These are phyloP conservation scores for Tetrapisispora arboricola DNA, from an alignment of 805 yeast species.

Conservation along the genomic window DNA sequence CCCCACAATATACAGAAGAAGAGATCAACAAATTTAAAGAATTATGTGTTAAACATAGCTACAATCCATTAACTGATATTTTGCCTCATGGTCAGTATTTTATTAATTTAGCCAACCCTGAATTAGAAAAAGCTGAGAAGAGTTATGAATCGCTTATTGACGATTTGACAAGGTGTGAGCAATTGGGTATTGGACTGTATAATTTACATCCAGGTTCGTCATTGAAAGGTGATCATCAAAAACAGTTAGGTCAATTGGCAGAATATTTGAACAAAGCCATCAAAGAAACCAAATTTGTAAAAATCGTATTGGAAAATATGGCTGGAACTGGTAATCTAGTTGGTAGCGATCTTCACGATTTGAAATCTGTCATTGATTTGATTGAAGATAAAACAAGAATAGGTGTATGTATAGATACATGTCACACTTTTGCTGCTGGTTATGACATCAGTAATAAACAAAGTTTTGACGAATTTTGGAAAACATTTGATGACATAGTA, in stretches of 20 bases:
- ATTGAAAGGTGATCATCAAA: slow-evolving; percentile 55
- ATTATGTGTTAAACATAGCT: slow-evolving; percentile 52
- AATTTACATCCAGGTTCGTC: slow-evolving; percentile 93
- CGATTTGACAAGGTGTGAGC: slow-evolving; percentile 81
- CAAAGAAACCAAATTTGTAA: slow-evolving; percentile 62
- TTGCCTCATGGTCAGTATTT: slow-evolving; percentile 94
- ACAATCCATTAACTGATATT: slow-evolving; percentile 66
- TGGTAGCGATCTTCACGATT: slow-evolving; percentile 72
- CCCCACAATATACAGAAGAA: slow-evolving; percentile 60
- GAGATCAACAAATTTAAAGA: slow-evolving; percentile 59
- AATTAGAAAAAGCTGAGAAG: slow-evolving; percentile 61
- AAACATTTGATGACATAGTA: slow-evolving; percentile 56
- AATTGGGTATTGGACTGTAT: slow-evolving; percentile 71
- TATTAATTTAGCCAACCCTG: slow-evolving; percentile 89
- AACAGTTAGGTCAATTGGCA: slow-evolving; percentile 63
- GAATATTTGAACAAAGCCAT: slow-evolving; percentile 71
- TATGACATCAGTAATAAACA: slow-evolving; percentile 65
- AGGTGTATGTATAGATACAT: slow-evolving; percentile 96
- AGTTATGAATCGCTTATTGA: slow-evolving; percentile 74
- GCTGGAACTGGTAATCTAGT: slow-evolving; percentile 92
- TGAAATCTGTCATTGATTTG: slow-evolving; percentile 60
- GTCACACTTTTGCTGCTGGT: slow-evolving; percentile 96
- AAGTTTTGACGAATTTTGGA: slow-evolving; percentile 59
- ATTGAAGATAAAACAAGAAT: slow-evolving; percentile 74
- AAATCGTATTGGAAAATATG: slow-evolving; percentile 90